These are phyloP conservation scores for Pseudocercospora fuligena DNA, from an alignment of 2,329 filamentous ascomycete genomes.

Conservation along the genomic window DNA sequence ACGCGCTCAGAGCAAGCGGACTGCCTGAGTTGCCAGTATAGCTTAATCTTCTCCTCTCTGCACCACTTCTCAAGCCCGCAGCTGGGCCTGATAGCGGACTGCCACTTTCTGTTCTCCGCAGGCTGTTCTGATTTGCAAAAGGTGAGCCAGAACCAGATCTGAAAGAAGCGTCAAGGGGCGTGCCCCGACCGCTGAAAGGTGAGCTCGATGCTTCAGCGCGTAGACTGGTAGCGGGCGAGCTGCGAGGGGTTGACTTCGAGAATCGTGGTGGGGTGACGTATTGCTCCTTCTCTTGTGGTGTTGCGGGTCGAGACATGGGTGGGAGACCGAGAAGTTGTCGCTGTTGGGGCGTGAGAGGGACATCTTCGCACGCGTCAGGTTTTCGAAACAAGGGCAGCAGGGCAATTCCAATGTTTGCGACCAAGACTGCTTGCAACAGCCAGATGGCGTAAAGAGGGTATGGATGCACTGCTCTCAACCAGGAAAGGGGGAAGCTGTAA, in stretches of 20 bases:
- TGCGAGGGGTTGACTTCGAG: constrained; percentile 72
- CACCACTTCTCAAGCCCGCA: constrained; percentile 21
- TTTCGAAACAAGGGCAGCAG: constrained; percentile 73
- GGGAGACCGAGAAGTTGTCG: constrained; percentile 81
- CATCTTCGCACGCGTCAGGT: constrained; percentile 81
- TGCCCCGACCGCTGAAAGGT: constrained; percentile 61
- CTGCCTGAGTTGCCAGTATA: constrained; percentile 58
- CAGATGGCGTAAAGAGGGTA: constrained; percentile 49
- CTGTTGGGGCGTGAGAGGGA: constrained; percentile 88
- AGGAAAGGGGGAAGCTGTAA: constrained; percentile 25
- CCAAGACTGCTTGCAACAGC: constrained; percentile 59
- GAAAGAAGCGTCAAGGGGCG: constrained; percentile 28
- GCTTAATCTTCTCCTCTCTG: constrained; percentile 62
- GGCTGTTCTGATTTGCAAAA: constrained; percentile 12
- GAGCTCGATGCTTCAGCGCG: constrained; percentile 52
- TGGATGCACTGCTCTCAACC: constrained; percentile 27
- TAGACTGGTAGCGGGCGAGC: constrained; percentile 54
- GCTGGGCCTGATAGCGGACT: constrained; percentile 14
- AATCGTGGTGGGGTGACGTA: constrained; percentile 90
- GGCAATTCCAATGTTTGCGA: constrained; percentile 70
- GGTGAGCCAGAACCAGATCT: constrained; percentile 27
- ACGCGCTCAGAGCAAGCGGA: constrained; percentile 53
- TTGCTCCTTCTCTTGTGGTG: constrained; percentile 70
- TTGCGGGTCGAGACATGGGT: constrained; percentile 64
- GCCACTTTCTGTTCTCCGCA: constrained; percentile 20